Base-by-base conservation (phyloP, 371 early-diverging fungal genomes). In the Mucor mucedo region DNA sequence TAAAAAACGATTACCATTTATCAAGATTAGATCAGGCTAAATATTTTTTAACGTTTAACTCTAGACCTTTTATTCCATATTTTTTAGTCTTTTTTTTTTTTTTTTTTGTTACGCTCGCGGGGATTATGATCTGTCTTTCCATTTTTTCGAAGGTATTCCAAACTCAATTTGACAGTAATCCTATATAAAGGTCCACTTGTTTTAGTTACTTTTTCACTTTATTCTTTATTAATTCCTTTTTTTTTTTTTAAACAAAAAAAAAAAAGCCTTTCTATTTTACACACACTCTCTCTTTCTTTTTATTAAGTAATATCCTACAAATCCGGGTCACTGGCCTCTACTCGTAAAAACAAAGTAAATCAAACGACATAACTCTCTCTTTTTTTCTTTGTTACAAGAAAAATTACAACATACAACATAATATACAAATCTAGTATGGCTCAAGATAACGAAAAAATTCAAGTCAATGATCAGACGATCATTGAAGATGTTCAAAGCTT, bases 291-390 rank as follows among this genome's bases (percentile, higher is more conserved):
- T 21, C 47, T 47, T 49, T 40, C n/a, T 49, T 28, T 48, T 32
- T 65, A 40, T 27, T 35, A 29, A 29, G 21, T 39, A 11, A 21
- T 42, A 40, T 42, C 33, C 41, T 49, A 44, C 11, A 60, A 41
- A 79, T 79, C 79, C 79, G 76, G 79, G 76, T 76, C 76, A 66
- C 71, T 79, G 76, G 76, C 76, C 76, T 47, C 47, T 47, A 76
- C 74, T 65, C 54, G 39, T 60, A 48, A 59, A 59, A 47, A 29
- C 50, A 49, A 59, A 59, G 50, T 39, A 59, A 35, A 49, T 59
- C 50, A 59, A 59, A 30, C 58, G 33, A 33, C 32, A 48, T 48
- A 41, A 47, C 44, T 44, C 21, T 68, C 65, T 60, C 50, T 48
- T 52, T 55, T 62, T 52, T 55, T 33, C 47, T 59, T 59, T 64